Conservation (phyloP, 177 flowering plant species). For the Vitis hybrid region DNA sequence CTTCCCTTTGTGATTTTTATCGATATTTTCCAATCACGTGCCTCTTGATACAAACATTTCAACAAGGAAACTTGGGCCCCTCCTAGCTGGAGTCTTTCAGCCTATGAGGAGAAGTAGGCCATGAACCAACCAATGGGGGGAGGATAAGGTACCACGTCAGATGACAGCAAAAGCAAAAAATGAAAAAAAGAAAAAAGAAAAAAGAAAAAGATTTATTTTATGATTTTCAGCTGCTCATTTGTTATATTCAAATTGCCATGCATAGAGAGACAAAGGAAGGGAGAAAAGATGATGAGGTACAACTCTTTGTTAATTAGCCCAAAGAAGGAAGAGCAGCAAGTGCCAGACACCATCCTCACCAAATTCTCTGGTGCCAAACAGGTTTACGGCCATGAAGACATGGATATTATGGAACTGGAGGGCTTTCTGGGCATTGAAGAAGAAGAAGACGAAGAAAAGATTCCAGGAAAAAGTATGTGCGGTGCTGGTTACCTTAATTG, state of each 20-base stretch:
- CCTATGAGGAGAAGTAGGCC: constrained; percentile 21
- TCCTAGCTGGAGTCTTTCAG: constrained; percentile 13
- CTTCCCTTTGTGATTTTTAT: no score
- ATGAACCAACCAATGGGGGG: constrained; percentile 28
- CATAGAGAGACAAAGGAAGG: background rate
- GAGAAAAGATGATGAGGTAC: constrained; percentile 17
- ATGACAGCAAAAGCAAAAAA: background rate
- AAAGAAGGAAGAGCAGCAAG: constrained; percentile 39
- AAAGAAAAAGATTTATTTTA: background rate
- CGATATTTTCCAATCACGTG: constrained; percentile 3
- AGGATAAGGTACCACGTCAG: constrained; percentile 51
- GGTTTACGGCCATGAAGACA: constrained; percentile 3
- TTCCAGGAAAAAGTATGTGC: background rate
- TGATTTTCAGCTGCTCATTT: background rate
- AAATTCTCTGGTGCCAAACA: constrained; percentile 11
- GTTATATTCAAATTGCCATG: constrained; percentile 15
- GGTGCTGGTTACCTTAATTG: constrained; percentile 18
- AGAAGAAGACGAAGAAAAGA: constrained; percentile 30
- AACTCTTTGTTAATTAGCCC: constrained; percentile 35
- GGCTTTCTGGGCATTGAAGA: constrained; percentile 34
- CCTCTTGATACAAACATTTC: constrained; percentile 5
- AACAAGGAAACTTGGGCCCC: background rate
- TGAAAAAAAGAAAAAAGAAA: background rate
- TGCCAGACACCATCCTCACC: constrained; percentile 16
- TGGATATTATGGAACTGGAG: constrained; percentile 34